Conservation (phyloP, 106 monocot genomes). For the Dendrobium catenatum region DNA sequence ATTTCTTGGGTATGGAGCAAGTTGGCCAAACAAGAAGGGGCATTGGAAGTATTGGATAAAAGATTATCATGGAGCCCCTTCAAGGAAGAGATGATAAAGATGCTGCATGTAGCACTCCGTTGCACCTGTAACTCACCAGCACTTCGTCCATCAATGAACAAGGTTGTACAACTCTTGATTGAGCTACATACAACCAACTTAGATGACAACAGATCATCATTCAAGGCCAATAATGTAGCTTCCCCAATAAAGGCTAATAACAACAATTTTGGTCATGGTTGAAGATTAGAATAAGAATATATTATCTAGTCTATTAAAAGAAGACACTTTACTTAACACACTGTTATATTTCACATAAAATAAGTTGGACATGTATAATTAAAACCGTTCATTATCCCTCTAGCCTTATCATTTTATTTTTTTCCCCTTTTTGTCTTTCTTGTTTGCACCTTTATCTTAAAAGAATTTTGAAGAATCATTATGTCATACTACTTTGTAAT, state of each 20-base stretch:
- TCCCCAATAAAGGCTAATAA: not conserved
- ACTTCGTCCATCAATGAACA: slow-evolving; percentile 76
- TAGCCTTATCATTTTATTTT: too few relatives aligned
- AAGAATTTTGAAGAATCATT: slow-evolving; percentile 18
- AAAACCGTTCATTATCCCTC: not conserved
- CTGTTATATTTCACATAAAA: not conserved
- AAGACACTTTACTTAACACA: not conserved
- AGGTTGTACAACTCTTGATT: slow-evolving; percentile 75
- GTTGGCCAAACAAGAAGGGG: slow-evolving; percentile 36
- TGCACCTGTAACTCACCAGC: slow-evolving; percentile 60
- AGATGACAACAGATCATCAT: slow-evolving; percentile 15
- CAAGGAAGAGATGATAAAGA: slow-evolving; percentile 76
- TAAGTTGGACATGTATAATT: not conserved
- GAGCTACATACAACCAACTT: slow-evolving; percentile 35
- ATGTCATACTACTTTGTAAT: slow-evolving; percentile 25
- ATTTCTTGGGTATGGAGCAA: slow-evolving; percentile 59
- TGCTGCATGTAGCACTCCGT: slow-evolving; percentile 49
- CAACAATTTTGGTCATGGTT: not conserved
- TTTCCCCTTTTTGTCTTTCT: not conserved
- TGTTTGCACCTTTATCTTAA: not conserved
- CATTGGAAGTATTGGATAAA: slow-evolving; percentile 56
- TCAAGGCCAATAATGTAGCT: slow-evolving; percentile 25
- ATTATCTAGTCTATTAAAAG: not conserved
- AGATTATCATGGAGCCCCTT: slow-evolving; percentile 31
- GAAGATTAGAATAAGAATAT: not conserved